Base-by-base conservation (phyloP, 495 filamentous ascomycete species). In the Penicillium waksmanii region DNA sequence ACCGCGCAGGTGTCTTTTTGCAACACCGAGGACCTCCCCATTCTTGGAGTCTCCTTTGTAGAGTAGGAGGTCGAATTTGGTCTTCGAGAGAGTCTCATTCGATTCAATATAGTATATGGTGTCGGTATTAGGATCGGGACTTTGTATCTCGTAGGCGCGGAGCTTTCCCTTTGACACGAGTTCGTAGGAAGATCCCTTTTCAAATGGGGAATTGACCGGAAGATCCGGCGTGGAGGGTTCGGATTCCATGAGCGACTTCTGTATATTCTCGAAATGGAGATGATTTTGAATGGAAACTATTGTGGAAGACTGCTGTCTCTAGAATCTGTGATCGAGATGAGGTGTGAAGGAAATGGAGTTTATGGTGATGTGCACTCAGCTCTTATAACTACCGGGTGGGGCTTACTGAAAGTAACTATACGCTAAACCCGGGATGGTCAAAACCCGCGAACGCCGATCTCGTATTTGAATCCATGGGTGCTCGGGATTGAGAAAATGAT, bases 21-120 rank as follows among this genome's bases (percentile, higher is more conserved):
- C 52, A 3, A 44, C 52, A 7, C 52, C 52, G 35, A 55, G 52
- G 21, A 44, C 15, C 17, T 46, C 52, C 19, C 36, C 52, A 12
- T 9, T 13, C 36, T 55, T 55, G 4, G 52, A 46, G 52, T 55
- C 38, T 46, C 52, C 52, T 55, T 55, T 35, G 21, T 55, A 38
- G 5, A 55, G 38, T 6, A 55, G 17, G n/a, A 55, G 36, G 38
- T 55, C 52, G 18, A 55, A 55, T 18, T 55, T 55, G 38, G 27
- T 33, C 21, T 55, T 55, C 8, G 27, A 31, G 38, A 55, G 19
- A 27, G 52, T 44, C 38, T 55, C 52, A 8, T 55, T 33, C 21
- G 38, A 43, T 17, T 55, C 36, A 17, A 55, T 44, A 13, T 44
- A 44, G 21, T 44, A 55, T n/a, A 44, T 17, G 0, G 52, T 7